Evolutionary conservation across 331 rosid species (phyloP), one percentile per base, ranked within the genome.

Genomic region (Prunus yedoensis): DNA sequence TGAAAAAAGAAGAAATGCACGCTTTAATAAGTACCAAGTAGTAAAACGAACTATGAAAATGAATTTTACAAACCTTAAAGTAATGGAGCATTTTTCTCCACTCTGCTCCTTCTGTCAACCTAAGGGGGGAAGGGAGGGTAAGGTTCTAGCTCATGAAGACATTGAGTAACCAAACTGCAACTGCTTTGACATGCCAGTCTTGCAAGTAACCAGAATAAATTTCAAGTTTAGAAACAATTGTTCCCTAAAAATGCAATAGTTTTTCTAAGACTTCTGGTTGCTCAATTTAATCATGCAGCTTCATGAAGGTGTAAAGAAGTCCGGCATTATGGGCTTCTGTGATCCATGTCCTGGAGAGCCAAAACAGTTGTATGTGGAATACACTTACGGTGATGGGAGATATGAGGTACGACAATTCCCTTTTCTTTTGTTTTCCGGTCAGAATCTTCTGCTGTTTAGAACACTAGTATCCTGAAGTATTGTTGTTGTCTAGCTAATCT

Each of bases 311-410:
- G 89, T 92, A 54, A 95, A 92, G 83, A 95, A 95, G 87, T 90
- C 97, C 46, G 97, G 99, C 73, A 89, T 95, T 82, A 92, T 92
- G 97, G 99, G 99, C n/a, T 92, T 90, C 80, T 92, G 84, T 71
- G 97, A 95, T 84, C 99, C 97, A 17, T 88, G 97, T 73, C 99
- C 97, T 7, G 91, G 97, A 85, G 90, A 88, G 78, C 79, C 84
- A 23, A 95, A 88, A 77, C 78, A 84, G 83, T 82, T 94, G 84
- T 87, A 85, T 74, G 84, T 90, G 66, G 96, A 94, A 79, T 94
- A 94, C 72, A 83, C 88, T 81, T 78, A 71, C 74, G 86, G 90
- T 35, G 85, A 86, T 77, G 58, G 83, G 77, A 82, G 85, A 68
- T 78, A 76, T 77, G 85, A 89, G 99, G 97, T 95, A 91, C 77